Percentiles rank a stretch among this genome's conserved stretches.
These are phyloP conservation scores for Pythium brachiatum DNA, from an alignment of 352 stramenopile species.

Conservation along the genomic window DNA sequence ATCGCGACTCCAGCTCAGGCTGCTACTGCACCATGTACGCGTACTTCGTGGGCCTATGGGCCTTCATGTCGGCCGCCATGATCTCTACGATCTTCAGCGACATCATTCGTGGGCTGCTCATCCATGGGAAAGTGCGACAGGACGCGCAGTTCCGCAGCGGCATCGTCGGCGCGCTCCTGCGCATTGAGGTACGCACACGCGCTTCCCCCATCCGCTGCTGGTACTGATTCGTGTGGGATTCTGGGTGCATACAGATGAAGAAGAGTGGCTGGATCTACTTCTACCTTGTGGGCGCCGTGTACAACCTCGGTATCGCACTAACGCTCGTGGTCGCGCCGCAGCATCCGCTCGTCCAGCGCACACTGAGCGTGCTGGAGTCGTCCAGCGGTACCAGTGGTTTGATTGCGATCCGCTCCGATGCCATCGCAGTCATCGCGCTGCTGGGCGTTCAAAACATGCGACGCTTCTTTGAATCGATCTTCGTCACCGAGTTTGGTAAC, in stretches of 20 bases:
- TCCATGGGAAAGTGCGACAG: conserved; percentile 25
- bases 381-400: neutral
- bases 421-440: conserved; percentile 42
- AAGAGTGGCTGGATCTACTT: conserved; percentile 78
- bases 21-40: conserved; percentile 13
- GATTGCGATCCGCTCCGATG: conserved; percentile 39
- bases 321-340: conserved; percentile 30
- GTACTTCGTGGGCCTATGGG: conserved; percentile 18
- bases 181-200: conserved; percentile 16
- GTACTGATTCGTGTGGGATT: neutral
- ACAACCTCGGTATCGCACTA: conserved; percentile 38
- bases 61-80: conserved; percentile 10
- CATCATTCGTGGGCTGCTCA: conserved; percentile 15
- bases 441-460: conserved; percentile 54
- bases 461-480: conserved; percentile 53
- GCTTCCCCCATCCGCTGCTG: too few relatives aligned
- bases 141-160: neutral
- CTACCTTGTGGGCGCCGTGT: conserved; percentile 54
- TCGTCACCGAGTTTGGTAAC: conserved; percentile 66
- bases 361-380: conserved; percentile 38
- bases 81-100: conserved; percentile 17
- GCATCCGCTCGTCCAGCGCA: conserved; percentile 31
- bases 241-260: conserved; percentile 10
- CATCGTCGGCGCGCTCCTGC: conserved; percentile 3
- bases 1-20: neutral